A percentile compares a stretch with the other conserved stretches of the same genome.
phyloP scores from a whole-genome alignment of 106 monocot species.

The Allium cepa region DNA sequence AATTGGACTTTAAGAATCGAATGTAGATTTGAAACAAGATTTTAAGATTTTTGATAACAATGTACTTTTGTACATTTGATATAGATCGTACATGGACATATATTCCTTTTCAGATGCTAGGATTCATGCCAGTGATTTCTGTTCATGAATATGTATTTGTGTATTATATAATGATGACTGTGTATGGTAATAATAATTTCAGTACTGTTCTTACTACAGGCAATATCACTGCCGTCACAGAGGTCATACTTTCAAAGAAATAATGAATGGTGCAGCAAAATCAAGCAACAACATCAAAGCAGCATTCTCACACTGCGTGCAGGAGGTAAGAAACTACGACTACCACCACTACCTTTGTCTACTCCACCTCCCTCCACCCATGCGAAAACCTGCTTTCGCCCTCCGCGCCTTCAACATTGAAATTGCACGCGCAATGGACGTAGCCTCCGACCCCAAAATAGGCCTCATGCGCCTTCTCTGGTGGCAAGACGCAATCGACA shows the following conservation, averaged over 20 bases:
- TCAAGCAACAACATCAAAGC: constrained; percentile 42
- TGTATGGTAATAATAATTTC: too few relatives aligned
- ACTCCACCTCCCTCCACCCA: constrained; percentile 65
- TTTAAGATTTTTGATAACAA: too few relatives aligned
- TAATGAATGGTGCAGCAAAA: constrained; percentile 38
- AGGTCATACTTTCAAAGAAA: neutral
- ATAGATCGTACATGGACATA: too few relatives aligned
- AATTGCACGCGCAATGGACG: constrained; percentile 79
- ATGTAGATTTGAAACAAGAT: too few relatives aligned
- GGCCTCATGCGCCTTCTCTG: constrained; percentile 95
- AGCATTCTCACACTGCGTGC: constrained; percentile 83
- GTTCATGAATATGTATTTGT: too few relatives aligned
- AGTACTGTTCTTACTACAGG: too few relatives aligned
- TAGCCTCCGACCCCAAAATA: constrained; percentile 66
- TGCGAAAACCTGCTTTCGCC: constrained; percentile 85
- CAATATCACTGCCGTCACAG: neutral
- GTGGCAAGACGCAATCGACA: constrained; percentile 85
- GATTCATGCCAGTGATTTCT: too few relatives aligned
- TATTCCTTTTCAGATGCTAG: too few relatives aligned
- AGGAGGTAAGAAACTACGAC: constrained; percentile 85
- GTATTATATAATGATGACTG: too few relatives aligned
- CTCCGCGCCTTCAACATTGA: constrained; percentile 85
- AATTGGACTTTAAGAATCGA: too few relatives aligned
- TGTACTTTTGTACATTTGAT: too few relatives aligned
- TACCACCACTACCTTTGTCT: constrained; percentile 98